Base-by-base conservation (phyloP, 148 eudicot genomes). In the Nepenthes gracilis region DNA sequence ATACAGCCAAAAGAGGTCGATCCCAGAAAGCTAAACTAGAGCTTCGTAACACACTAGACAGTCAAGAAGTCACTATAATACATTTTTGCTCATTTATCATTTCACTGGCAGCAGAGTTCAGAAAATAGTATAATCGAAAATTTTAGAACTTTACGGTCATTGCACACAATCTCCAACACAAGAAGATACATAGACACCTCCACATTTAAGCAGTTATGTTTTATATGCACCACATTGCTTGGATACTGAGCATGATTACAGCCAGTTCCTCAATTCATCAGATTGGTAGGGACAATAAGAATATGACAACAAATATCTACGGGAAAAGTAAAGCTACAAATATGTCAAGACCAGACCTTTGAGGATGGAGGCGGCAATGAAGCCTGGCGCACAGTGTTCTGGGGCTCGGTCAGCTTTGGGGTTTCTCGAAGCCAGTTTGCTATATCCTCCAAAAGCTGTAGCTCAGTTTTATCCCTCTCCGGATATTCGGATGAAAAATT, bases 371-470 rank as follows among this genome's bases (percentile, higher is more conserved):
- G 91, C 10, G 97, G 97, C 65, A 87, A 64, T 62, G 88, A 83
- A 51, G 73, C 81, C 72, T 81, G 87, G 9, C 84, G 84, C 35
- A 59, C 64, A 59, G 79, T 64, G 72, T 83, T 83, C 59, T 74
- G 71, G 54, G 93, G 92, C 69, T 70, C 83, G 11, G 85, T 85
- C 45, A 79, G 67, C 57, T 75, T 78, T 37, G 84, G 73, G 36
- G 87, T 83, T 77, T 81, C 97, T 66, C 67, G 83, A 57, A 91
- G 76, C 69, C 85, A 86, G 50, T 55, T 63, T 37, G 82, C 77
- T 67, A 91, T 83, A 75, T 87, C 86, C 68, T 85, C 96, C 71
- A 91, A 78, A 68, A 91, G 78, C 60, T 81, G 74, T 57, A 87
- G 69, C 77, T 85, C 90, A 57, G 80, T 38, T 49, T 71, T 79